Percentiles rank a stretch among this genome's conserved stretches.
These are phyloP conservation scores for Tremellales sp. DNA, from an alignment of 1,284 basidiomycete species.

Conservation along the genomic window DNA sequence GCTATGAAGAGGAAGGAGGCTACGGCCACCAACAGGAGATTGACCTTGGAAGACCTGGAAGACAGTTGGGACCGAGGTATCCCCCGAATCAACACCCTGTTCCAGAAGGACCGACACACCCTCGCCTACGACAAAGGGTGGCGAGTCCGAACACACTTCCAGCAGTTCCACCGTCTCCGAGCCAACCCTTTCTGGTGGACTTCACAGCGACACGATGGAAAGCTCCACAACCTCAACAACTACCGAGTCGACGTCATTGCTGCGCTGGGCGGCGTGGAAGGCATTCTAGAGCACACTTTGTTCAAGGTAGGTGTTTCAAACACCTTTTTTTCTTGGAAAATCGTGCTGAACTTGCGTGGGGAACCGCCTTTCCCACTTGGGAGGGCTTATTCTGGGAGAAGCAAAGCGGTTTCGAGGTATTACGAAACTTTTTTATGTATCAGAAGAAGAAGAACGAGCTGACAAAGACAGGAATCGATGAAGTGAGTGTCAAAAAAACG, in stretches of 20 bases:
- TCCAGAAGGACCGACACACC: constrained; percentile 73
- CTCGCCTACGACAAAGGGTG: constrained; percentile 97
- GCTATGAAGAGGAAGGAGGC: constrained; percentile 99
- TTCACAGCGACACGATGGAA: constrained; percentile 94
- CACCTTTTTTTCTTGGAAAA: no score
- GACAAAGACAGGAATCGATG: not conserved
- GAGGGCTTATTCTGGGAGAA: constrained; percentile 86
- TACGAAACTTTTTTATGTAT: no score
- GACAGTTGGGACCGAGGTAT: constrained; percentile 97
- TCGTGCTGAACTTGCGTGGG: not conserved
- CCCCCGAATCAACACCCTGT: constrained; percentile 54
- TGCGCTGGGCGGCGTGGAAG: constrained; percentile 81
- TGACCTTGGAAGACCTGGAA: constrained; percentile 95
- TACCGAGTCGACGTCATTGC: constrained; percentile 99
- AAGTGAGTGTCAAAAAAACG: not conserved
- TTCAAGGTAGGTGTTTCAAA: constrained; percentile 60
- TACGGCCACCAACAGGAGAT: constrained; percentile 90
- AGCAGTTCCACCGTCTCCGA: constrained; percentile 78
- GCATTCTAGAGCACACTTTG: constrained; percentile 92
- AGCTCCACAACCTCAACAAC: constrained; percentile 96
- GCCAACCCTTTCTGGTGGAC: constrained; percentile 99
- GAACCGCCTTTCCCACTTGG: constrained; percentile 64
- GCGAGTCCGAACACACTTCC: constrained; percentile 92
- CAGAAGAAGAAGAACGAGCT: not conserved
- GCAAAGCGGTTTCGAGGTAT: constrained; percentile 45